Evolutionary conservation across 345 rosid species (phyloP), one percentile per base, ranked within the genome.

Genomic region (Viola odorata): DNA sequence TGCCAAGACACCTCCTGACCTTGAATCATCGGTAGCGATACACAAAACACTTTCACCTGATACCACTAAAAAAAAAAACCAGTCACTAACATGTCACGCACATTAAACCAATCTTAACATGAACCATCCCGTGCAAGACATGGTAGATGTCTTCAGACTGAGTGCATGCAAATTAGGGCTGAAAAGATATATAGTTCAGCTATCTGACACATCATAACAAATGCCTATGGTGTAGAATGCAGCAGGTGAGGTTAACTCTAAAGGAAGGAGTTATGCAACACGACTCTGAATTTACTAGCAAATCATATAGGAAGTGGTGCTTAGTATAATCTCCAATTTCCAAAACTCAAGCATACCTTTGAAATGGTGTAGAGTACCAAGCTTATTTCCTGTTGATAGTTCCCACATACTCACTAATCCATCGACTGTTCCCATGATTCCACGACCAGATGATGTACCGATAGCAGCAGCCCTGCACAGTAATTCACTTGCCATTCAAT

Each of bases 331-430:
- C 39, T 50, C 12, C 48, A 14, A 63, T 14, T 37, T 14, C 17
- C 4, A 16, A 44, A 53, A 5, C 8, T 37, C 4, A 44, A 56
- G 61, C 1, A 64, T 80, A 91, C 99, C 99, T 81, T 83, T 73
- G 71, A 87, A 84, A 72, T 81, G 78, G 75, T 86, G 87, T 65
- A 81, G 79, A 45, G 62, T 73, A 6, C 88, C 88, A 40, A 90
- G 80, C 72, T 68, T 86, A 36, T 49, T 61, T 60, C 98, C 97
- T 0, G 84, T 82, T 38, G 79, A 73, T 70, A 87, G 60, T 57
- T 90, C 91, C 97, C 95, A 90, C 68, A 75, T 10, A 63, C 79
- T 87, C 62, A 90, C 83, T 12, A 71, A 63, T 51, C 97, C 98
- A 45, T 87, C 94, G 32, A 52, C 6, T 55, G 97, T 92, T 42